Evolutionary conservation across 768 basidiomycete genomes (phyloP).

Genomic region (Kwoniella pini): DNA sequence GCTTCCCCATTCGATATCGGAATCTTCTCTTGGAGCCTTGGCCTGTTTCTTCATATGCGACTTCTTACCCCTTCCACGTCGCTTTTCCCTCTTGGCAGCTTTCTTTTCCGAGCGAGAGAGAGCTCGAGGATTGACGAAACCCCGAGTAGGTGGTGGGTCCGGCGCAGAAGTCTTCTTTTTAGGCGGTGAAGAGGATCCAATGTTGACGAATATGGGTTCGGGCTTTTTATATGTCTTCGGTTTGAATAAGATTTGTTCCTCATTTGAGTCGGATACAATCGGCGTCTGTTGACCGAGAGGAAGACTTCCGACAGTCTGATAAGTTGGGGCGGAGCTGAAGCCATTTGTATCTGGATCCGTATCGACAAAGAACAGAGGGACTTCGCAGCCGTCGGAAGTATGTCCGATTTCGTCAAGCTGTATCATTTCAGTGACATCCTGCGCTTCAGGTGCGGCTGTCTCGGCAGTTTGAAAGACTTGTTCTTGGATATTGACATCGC

Average conservation of each 20-base stretch:
- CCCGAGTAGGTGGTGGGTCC: background rate
- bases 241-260: slow-evolving; percentile 50
- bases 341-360: slow-evolving; percentile 19
- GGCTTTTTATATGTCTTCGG: slow-evolving; percentile 44
- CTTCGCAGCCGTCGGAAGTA: too few relatives aligned
- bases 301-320: slow-evolving; percentile 13
- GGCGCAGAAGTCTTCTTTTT: background rate
- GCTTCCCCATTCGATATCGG: slow-evolving; percentile 54
- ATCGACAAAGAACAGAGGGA: slow-evolving; percentile 42
- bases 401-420: too few relatives aligned
- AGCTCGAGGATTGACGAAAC: slow-evolving; percentile 27
- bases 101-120: slow-evolving; percentile 32
- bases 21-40: slow-evolving; percentile 35
- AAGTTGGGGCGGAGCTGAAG: slow-evolving; percentile 14
- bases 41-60: slow-evolving; percentile 8
- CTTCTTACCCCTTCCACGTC: slow-evolving; percentile 21
- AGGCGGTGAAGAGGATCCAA: slow-evolving; percentile 5
- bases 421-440: too few relatives aligned
- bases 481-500: too few relatives aligned
- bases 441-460: too few relatives aligned
- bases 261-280: slow-evolving; percentile 22
- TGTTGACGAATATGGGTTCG: slow-evolving; percentile 36
- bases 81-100: slow-evolving; percentile 37
- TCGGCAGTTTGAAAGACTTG: too few relatives aligned
- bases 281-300: slow-evolving; percentile 15